Evolutionary conservation across 495 filamentous ascomycete genomes (phyloP).

Genomic region (Penicillium odoratum): DNA sequence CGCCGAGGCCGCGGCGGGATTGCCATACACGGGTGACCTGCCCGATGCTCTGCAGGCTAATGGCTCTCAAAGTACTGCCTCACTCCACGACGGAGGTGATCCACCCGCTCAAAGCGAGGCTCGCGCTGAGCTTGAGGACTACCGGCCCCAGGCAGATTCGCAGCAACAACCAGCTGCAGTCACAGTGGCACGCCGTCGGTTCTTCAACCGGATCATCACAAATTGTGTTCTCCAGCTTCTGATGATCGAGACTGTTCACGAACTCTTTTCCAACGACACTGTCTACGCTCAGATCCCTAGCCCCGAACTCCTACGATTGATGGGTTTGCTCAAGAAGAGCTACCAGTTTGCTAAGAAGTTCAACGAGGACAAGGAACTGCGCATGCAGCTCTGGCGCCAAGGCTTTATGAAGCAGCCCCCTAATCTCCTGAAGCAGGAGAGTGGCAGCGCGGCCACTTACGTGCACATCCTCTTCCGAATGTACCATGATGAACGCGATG

Average conservation of each 20-base stretch:
- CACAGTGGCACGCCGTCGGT: constrained; percentile 87
- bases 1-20: constrained; percentile 26
- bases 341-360: constrained; percentile 96
- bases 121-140: constrained; percentile 77
- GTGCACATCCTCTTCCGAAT: constrained; percentile 92
- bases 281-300: constrained; percentile 94
- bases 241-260: constrained; percentile 99
- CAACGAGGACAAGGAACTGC: constrained; percentile 93
- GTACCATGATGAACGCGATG: constrained; percentile 86
- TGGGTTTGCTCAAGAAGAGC: constrained; percentile 89
- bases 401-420: constrained; percentile 99
- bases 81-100: constrained; percentile 43
- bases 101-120: constrained; percentile 35
- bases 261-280: constrained; percentile 94
- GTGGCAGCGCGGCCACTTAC: constrained; percentile 87
- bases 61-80: constrained; percentile 44
- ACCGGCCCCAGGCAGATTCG: constrained; percentile 64
- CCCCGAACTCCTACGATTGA: constrained; percentile 81
- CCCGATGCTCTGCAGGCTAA: constrained; percentile 64
- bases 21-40: constrained; percentile 26
- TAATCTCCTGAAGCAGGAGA: constrained; percentile 97
- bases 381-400: constrained; percentile 92
- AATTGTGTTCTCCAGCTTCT: constrained; percentile 95
- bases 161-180: constrained; percentile 88
- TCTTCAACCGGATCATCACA: constrained; percentile 99